A percentile compares a stretch with the other conserved stretches of the same genome.
These are phyloP conservation scores for Talaromyces pinophilus DNA, from an alignment of 2,329 filamentous ascomycete species.

Conservation along the genomic window DNA sequence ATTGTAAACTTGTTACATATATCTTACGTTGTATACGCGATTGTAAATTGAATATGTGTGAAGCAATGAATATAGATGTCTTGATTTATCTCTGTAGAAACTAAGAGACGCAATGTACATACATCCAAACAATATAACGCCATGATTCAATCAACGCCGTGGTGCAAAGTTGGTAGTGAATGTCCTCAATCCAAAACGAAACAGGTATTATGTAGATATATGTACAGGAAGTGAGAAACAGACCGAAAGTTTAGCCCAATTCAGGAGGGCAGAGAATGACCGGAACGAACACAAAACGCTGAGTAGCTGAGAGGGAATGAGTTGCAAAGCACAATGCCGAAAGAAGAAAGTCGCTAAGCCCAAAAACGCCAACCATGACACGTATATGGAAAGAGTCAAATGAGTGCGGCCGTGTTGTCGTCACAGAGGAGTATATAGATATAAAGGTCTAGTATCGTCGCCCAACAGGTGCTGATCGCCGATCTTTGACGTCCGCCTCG, in stretches of 20 bases:
- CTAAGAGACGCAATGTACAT: not conserved
- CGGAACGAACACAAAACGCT: not conserved
- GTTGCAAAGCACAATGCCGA: not conserved
- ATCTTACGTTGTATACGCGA: not conserved
- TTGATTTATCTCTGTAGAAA: not conserved
- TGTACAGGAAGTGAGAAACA: slow-evolving; percentile 1
- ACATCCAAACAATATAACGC: slow-evolving; percentile 7
- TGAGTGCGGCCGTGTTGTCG: slow-evolving; percentile 15
- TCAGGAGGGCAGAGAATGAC: not conserved
- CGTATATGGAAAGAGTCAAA: not conserved
- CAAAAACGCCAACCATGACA: slow-evolving; percentile 3
- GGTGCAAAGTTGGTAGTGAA: not conserved
- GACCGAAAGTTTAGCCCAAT: not conserved
- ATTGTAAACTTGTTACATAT: slow-evolving; percentile 30
- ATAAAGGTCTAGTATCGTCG: slow-evolving; percentile 30
- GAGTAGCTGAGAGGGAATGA: not conserved
- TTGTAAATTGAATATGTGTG: not conserved
- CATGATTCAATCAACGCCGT: not conserved
- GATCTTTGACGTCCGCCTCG: slow-evolving; percentile 33
- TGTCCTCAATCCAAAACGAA: not conserved
- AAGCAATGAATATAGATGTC: not conserved
- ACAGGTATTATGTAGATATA: not conserved
- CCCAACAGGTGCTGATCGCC: slow-evolving; percentile 40
- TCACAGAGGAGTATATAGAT: not conserved
- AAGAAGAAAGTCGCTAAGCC: slow-evolving; percentile 1